These are phyloP conservation scores for Globisporangium parvum DNA, from an alignment of 352 stramenopile genomes.

Conservation along the genomic window DNA sequence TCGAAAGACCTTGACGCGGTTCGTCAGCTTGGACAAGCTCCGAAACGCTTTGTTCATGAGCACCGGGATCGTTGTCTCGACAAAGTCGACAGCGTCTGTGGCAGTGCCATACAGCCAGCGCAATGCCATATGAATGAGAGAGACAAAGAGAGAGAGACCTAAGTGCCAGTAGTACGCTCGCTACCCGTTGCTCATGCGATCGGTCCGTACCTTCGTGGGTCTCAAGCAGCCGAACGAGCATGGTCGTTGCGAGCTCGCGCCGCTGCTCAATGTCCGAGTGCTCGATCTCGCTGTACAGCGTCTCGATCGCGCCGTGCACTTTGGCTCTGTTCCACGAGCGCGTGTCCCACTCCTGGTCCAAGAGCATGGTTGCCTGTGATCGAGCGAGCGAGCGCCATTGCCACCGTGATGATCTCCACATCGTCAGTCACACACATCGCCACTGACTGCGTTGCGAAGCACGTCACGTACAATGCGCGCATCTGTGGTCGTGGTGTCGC, in stretches of 20 bases:
- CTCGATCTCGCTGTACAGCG: constrained; percentile 66
- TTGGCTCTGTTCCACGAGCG: constrained; percentile 56
- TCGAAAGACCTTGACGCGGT: constrained; percentile 50
- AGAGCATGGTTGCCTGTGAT: constrained; percentile 57
- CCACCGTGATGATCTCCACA: background rate
- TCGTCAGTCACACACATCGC: background rate
- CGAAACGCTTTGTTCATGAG: constrained; percentile 74
- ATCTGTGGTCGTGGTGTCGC: constrained; percentile 25
- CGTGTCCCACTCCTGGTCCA: constrained; percentile 82
- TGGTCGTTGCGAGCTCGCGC: constrained; percentile 52
- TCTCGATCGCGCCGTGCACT: constrained; percentile 51
- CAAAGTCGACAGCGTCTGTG: constrained; percentile 49
- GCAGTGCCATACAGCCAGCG: background rate
- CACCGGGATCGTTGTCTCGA: constrained; percentile 61
- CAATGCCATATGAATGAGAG: background rate
- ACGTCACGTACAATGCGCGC: constrained; percentile 48
- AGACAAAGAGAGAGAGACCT: too few species aligned
- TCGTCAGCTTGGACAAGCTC: constrained; percentile 47
- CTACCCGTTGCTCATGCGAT: background rate
- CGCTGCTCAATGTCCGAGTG: constrained; percentile 28
- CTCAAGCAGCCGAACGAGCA: constrained; percentile 63
- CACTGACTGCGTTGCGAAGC: background rate
- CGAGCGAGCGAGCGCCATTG: background rate
- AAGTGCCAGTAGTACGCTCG: background rate
- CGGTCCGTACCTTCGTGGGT: constrained; percentile 43